A percentile compares a stretch with the other conserved stretches of the same genome.
phyloP scores from a whole-genome alignment of 2,329 filamentous ascomycete genomes.

The Alternaria arbusti region DNA sequence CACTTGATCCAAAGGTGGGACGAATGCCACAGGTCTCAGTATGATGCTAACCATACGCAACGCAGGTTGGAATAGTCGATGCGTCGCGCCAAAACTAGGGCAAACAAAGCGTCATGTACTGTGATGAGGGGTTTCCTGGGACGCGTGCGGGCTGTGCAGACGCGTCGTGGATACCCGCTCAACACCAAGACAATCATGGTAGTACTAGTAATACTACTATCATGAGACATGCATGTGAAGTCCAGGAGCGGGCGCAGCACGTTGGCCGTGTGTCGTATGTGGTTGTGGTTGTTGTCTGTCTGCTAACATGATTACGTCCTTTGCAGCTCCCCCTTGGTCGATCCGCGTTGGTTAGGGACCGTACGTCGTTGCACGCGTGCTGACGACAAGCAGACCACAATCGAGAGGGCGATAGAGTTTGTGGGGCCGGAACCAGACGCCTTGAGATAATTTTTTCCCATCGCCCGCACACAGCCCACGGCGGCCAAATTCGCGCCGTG shows the following conservation, averaged over 20 bases:
- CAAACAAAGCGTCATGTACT: slow-evolving; percentile 10
- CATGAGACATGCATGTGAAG: slow-evolving; percentile 14
- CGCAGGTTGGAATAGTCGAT: slow-evolving; percentile 29
- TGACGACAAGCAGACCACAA: slow-evolving; percentile 24
- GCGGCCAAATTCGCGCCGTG: not conserved
- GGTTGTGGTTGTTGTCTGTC: slow-evolving; percentile 11
- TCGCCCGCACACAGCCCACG: not conserved
- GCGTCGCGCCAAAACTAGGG: not conserved
- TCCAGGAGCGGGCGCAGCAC: slow-evolving; percentile 15
- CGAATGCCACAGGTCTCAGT: not conserved
- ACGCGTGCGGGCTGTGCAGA: slow-evolving; percentile 11
- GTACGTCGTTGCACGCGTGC: slow-evolving; percentile 2
- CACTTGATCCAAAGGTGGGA: slow-evolving; percentile 89
- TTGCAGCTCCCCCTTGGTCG: not conserved
- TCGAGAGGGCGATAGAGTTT: not conserved
- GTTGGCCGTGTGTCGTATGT: slow-evolving; percentile 22
- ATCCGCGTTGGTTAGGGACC: not conserved
- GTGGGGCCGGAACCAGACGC: slow-evolving; percentile 16
- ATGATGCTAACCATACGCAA: slow-evolving; percentile 20
- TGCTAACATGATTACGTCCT: slow-evolving; percentile 2
- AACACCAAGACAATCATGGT: slow-evolving; percentile 14
- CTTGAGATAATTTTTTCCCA: not conserved
- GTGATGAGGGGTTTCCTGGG: slow-evolving; percentile 14
- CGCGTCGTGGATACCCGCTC: slow-evolving; percentile 12
- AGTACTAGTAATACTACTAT: slow-evolving; percentile 11